Percentiles rank a stretch among this genome's conserved stretches.
These are phyloP conservation scores for Podila epigama DNA, from an alignment of 192 early-diverging fungal genomes.

Conservation along the genomic window DNA sequence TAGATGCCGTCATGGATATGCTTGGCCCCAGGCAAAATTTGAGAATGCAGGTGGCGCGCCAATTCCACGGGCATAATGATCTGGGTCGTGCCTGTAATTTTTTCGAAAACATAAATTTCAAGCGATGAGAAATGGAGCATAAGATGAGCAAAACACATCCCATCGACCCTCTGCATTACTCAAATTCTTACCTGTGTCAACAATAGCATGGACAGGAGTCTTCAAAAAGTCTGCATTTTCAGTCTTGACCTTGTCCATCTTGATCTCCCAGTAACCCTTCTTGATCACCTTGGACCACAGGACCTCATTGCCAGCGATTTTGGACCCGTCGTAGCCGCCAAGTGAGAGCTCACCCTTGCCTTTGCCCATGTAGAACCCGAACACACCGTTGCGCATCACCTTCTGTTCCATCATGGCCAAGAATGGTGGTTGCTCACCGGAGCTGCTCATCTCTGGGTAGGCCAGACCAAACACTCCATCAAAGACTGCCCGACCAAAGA, in stretches of 20 bases:
- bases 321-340: constrained; percentile 81
- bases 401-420: constrained; percentile 38
- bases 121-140: too few species aligned
- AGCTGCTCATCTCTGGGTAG: constrained; percentile 46
- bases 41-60: constrained; percentile 27
- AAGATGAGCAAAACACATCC: too few species aligned
- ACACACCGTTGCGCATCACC: constrained; percentile 15
- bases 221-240: constrained; percentile 15
- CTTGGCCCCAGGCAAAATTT: constrained; percentile 25
- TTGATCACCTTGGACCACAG: constrained; percentile 86
- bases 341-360: constrained; percentile 84
- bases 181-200: constrained; percentile 20
- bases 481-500: constrained; percentile 37
- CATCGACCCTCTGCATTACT: too few species aligned
- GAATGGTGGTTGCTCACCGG: constrained; percentile 28
- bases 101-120: background rate
- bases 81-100: constrained; percentile 25
- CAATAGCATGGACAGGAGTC: constrained; percentile 25
- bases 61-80: constrained; percentile 39
- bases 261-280: constrained; percentile 98
- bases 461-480: constrained; percentile 46
- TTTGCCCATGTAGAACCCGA: constrained; percentile 39
- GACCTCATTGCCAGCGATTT: constrained; percentile 67
- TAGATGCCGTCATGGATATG: constrained; percentile 44
- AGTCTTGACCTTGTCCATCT: constrained; percentile 70